Evolutionary conservation across 768 basidiomycete genomes (phyloP), one percentile per base, ranked within the genome.

Genomic region (Suillus discolor): DNA sequence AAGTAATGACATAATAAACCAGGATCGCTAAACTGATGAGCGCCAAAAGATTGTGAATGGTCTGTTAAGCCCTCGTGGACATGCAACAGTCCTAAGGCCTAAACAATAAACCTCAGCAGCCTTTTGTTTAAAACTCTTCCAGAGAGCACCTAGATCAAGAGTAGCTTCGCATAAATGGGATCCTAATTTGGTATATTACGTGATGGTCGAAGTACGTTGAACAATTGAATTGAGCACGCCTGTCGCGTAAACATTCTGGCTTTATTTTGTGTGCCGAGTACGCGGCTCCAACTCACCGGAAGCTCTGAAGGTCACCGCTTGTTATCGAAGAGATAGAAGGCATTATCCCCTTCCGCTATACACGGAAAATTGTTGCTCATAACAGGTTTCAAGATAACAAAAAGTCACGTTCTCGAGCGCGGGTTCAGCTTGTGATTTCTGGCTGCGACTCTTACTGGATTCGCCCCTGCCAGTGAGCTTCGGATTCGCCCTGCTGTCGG

Each of bases 401-500:
- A 25, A 18, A 31, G 31, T 31, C 13, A 23, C 31, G 31, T 31
- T 23, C 38, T n/a, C 15, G 12, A 41, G 23, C 23, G 15, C 57
- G 11, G 23, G 15, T 8, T 39, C n/a, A 38, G 39, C 34, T 63
- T 41, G n/a, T n/a, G n/a, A n/a, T n/a, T n/a, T n/a, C n/a, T n/a
- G n/a, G n/a, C n/a, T n/a, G n/a, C 6, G 6, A 31, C 31, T 36
- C 55, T 31, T 51, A 42, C 25, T 63, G 12, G 25, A 60, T 42
- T 42, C 31, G 23, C 11, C 41, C 36, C 23, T 8, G 55, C 25
- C 6, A 41, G 25, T 11, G 34, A n/a, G n/a, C n/a, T n/a, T n/a
- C n/a, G n/a, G 54, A 55, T 55, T 31, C 54, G n/a, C 54, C 18
- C 39, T 54, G 6, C 44, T 62, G 28, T 62, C 39, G 23, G 41